A percentile compares a stretch with the other conserved stretches of the same genome.
phyloP scores from a whole-genome alignment of 202 grass and related monocot genomes.

The Musa balbisiana region DNA sequence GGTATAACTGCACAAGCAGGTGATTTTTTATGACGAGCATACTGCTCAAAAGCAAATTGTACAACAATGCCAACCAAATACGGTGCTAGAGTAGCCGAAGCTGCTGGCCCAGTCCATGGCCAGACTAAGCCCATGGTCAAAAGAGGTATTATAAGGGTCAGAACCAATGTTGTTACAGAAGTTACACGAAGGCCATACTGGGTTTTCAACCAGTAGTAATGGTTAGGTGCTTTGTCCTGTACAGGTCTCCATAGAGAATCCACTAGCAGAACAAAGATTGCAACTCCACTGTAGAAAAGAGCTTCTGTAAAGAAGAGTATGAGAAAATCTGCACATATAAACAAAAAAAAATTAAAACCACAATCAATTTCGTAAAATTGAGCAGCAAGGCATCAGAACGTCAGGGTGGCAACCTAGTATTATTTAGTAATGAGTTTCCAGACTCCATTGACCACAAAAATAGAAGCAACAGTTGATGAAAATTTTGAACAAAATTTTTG shows the following conservation, averaged over 20 bases:
- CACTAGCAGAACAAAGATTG: constrained; percentile 75
- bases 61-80: constrained; percentile 93
- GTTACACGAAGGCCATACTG: constrained; percentile 59
- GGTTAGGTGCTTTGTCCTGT: constrained; percentile 54
- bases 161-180: constrained; percentile 73
- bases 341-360: constrained; percentile 8
- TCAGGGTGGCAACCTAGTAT: neutral
- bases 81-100: constrained; percentile 89
- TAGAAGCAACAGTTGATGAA: too few relatives aligned
- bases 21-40: constrained; percentile 61
- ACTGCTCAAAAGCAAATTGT: constrained; percentile 87
- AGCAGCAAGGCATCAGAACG: neutral
- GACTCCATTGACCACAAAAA: too few relatives aligned
- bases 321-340: constrained; percentile 68
- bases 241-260: constrained; percentile 76
- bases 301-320: constrained; percentile 99
- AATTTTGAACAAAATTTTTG: too few relatives aligned
- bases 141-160: constrained; percentile 87
- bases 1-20: constrained; percentile 94
- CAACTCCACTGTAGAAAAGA: constrained; percentile 78
- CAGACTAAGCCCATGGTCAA: constrained; percentile 96
- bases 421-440: neutral
- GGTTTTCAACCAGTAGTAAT: constrained; percentile 44
- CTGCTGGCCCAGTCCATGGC: constrained; percentile 96
- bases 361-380: neutral